Percentiles rank a stretch among this genome's conserved stretches.
Evolutionary conservation across 139 green algal species (phyloP).

Genomic region (Ettlia oleoabundans): DNA sequence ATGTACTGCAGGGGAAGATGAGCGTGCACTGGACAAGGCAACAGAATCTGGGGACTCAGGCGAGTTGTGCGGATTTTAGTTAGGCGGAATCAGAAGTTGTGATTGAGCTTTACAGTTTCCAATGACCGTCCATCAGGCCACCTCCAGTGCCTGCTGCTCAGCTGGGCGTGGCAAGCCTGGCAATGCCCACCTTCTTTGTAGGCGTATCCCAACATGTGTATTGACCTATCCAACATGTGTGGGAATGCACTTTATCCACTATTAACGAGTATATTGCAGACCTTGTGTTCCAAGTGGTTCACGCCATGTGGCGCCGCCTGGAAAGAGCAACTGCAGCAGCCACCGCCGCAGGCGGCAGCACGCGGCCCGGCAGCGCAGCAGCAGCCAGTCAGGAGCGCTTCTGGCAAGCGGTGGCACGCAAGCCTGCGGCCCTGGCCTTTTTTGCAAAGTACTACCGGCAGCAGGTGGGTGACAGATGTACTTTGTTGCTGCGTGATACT

Average conservation of each 20-base stretch:
- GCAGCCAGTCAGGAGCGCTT: conserved; percentile 29
- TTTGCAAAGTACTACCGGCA: conserved; percentile 28
- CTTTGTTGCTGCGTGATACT: background rate
- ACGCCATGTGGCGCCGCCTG: conserved; percentile 32
- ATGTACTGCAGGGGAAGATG: conserved; percentile 35
- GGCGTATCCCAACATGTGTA: no score
- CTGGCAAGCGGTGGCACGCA: conserved; percentile 27
- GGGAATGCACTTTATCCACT: no score
- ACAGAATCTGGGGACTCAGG: conserved; percentile 33
- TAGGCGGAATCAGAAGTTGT: no score
- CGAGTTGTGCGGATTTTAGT: no score
- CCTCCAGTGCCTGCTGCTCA: no score
- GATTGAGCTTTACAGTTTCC: no score
- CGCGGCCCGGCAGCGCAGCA: background rate
- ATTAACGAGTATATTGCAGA: no score
- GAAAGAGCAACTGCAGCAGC: conserved; percentile 4
- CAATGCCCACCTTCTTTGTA: no score
- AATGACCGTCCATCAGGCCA: no score
- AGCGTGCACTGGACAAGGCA: conserved; percentile 40
- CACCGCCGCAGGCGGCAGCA: background rate
- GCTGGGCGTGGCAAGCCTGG: no score
- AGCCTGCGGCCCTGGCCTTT: conserved; percentile 31
- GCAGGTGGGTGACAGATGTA: background rate
- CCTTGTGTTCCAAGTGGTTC: conserved; percentile 42
- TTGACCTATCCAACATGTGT: no score